phyloP scores from a whole-genome alignment of 352 stramenopile genomes.

The Phytophthora multivora region DNA sequence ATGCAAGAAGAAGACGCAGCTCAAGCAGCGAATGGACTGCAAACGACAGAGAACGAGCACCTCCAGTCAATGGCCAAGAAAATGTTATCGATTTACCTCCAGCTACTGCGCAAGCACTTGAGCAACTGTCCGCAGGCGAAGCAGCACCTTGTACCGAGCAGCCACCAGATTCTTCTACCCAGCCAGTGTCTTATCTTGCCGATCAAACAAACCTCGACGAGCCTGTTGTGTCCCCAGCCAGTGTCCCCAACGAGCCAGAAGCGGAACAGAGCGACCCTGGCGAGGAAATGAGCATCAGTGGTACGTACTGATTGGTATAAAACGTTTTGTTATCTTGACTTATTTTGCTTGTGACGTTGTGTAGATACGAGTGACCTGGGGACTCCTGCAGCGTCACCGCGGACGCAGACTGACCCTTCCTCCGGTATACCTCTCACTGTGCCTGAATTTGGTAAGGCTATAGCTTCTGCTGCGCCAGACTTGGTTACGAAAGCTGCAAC shows the following conservation, averaged over 20 bases:
- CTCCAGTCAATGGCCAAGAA: neutral
- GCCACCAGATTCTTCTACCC: constrained; percentile 8
- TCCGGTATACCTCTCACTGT: neutral
- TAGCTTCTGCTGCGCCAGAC: neutral
- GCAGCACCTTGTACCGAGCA: neutral
- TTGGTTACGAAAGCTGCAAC: neutral
- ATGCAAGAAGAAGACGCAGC: constrained; percentile 9
- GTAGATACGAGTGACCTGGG: constrained; percentile 24
- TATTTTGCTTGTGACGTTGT: constrained; percentile 2
- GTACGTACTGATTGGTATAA: constrained; percentile 16
- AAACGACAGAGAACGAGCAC: constrained; percentile 1
- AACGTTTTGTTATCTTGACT: neutral
- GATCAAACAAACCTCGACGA: constrained; percentile 11
- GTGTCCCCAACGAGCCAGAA: too few relatives aligned
- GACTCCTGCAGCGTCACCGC: constrained; percentile 7
- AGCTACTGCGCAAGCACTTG: neutral
- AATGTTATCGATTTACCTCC: neutral
- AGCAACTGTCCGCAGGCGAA: neutral
- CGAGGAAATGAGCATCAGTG: constrained; percentile 42
- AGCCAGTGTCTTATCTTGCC: constrained; percentile 17
- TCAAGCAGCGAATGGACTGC: constrained; percentile 19
- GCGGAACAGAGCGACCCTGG: constrained; percentile 27
- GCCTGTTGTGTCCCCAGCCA: neutral
- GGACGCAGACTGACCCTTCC: neutral
- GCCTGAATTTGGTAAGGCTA: neutral